A percentile compares a stretch with the other conserved stretches of the same genome.
These are phyloP conservation scores for Wickerhamomyces sp. DNA, from an alignment of 1,139 yeast species.

Conservation along the genomic window DNA sequence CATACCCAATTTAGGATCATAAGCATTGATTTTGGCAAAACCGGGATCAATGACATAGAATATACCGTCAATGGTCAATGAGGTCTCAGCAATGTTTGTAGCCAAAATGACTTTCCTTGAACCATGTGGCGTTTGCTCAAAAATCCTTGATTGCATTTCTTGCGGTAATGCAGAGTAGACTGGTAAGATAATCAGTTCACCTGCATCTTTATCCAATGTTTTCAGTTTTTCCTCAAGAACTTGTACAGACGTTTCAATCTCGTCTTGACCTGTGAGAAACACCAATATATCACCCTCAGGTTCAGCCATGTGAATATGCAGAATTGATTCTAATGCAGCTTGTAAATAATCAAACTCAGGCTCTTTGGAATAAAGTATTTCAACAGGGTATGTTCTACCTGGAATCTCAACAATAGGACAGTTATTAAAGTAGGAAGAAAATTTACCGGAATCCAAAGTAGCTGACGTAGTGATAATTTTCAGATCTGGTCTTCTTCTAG, in stretches of 20 bases:
- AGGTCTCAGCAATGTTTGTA: slow-evolving; percentile 95
- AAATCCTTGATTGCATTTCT: slow-evolving; percentile 73
- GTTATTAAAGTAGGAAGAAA: slow-evolving; percentile 66
- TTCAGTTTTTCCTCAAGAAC: slow-evolving; percentile 62
- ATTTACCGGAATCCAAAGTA: slow-evolving; percentile 80
- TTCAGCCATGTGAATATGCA: slow-evolving; percentile 78
- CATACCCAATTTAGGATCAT: slow-evolving; percentile 84
- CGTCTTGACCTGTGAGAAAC: slow-evolving; percentile 87
- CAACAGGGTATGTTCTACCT: slow-evolving; percentile 89
- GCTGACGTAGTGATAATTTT: slow-evolving; percentile 88
- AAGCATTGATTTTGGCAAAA: slow-evolving; percentile 81
- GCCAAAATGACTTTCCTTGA: slow-evolving; percentile 87
- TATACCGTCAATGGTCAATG: slow-evolving; percentile 91
- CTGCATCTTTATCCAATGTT: slow-evolving; percentile 54
- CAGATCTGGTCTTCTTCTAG: slow-evolving; percentile 62
- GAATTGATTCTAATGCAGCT: slow-evolving; percentile 72
- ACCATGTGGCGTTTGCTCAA: slow-evolving; percentile 80
- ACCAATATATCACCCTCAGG: slow-evolving; percentile 79
- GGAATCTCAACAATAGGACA: slow-evolving; percentile 85
- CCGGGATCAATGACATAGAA: slow-evolving; percentile 90
- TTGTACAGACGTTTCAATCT: slow-evolving; percentile 87
- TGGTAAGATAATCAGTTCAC: slow-evolving; percentile 76
- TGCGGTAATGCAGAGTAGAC: slow-evolving; percentile 90
- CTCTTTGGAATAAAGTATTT: slow-evolving; percentile 64
- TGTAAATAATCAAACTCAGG: slow-evolving; percentile 86